A percentile compares a stretch with the other conserved stretches of the same genome.
Evolutionary conservation across 169 alveolate species (phyloP).

Genomic region (Eimeria zaria): DNA sequence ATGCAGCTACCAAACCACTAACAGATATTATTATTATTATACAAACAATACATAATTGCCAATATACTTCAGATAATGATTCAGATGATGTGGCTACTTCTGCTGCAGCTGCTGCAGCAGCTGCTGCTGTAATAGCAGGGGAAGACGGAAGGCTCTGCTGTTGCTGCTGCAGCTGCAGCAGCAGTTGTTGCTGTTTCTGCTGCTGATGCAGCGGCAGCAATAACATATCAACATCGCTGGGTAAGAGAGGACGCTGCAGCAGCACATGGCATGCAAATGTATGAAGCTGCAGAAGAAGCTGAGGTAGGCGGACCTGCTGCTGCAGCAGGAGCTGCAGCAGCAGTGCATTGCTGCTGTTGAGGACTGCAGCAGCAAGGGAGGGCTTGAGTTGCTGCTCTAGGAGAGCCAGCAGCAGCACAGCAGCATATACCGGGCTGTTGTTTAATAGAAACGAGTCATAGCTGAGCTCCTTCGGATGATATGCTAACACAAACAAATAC

Average conservation of each 20-base stretch:
- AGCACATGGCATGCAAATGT: conserved; percentile 38
- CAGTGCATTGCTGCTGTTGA: conserved; percentile 49
- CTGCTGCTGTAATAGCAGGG: conserved; percentile 3
- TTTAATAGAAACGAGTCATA: conserved; percentile 72
- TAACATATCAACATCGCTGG: conserved; percentile 31
- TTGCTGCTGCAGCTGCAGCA: background rate
- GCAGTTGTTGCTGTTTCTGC: background rate
- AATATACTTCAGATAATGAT: background rate
- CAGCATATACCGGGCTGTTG: conserved; percentile 75
- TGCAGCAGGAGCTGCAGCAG: conserved; percentile 62
- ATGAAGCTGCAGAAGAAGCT: conserved; percentile 47
- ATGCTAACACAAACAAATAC: conserved; percentile 38
- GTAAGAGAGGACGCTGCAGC: conserved; percentile 69
- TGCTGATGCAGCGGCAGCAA: conserved; percentile 47
- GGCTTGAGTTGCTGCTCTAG: conserved; percentile 78
- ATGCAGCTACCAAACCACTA: conserved; percentile 30
- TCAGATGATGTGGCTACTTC: conserved; percentile 12
- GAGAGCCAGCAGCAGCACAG: conserved; percentile 76
- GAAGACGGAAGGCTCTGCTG: background rate
- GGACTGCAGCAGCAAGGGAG: conserved; percentile 51
- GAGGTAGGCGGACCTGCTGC: conserved; percentile 54
- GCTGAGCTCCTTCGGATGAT: conserved; percentile 45
- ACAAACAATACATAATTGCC: conserved; percentile 7
- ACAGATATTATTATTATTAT: background rate
- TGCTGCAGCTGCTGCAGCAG: conserved; percentile 62